Evolutionary conservation across 495 filamentous ascomycete species (phyloP).

Genomic region (Penicillium bovifimosum): DNA sequence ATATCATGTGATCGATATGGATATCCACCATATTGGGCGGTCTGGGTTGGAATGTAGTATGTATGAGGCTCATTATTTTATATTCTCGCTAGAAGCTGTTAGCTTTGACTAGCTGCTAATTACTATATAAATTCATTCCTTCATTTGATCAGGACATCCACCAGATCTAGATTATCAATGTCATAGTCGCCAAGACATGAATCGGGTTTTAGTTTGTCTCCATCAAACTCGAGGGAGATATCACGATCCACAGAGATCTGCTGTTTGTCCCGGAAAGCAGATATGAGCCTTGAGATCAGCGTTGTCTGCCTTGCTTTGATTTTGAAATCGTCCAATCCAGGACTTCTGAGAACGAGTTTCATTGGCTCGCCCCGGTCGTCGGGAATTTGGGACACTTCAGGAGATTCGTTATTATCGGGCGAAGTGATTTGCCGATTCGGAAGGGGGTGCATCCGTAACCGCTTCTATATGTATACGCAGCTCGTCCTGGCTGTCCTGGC

Average conservation of each 20-base stretch:
- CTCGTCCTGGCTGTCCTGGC: slow-evolving; percentile 10
- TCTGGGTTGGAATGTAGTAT: no score
- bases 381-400: not conserved
- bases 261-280: slow-evolving; percentile 45
- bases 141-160: slow-evolving; percentile 67
- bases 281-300: slow-evolving; percentile 48
- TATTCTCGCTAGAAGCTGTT: not conserved
- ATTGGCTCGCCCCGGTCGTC: slow-evolving; percentile 30
- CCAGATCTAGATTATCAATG: slow-evolving; percentile 67
- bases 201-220: slow-evolving; percentile 61
- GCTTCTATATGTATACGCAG: slow-evolving; percentile 62
- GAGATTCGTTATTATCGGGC: not conserved
- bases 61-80: not conserved
- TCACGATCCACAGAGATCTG: slow-evolving; percentile 41
- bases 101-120: not conserved
- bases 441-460: slow-evolving; percentile 53
- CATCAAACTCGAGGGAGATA: slow-evolving; percentile 71
- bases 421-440: slow-evolving; percentile 4
- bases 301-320: slow-evolving; percentile 55
- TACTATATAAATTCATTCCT: not conserved
- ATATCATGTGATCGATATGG: slow-evolving; percentile 17
- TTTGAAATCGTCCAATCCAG: slow-evolving; percentile 50
- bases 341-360: slow-evolving; percentile 55
- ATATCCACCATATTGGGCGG: not conserved
- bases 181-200: slow-evolving; percentile 63